Evolutionary conservation across 768 basidiomycete species (phyloP), one percentile per base, ranked within the genome.

Genomic region (Favolaschia claudopus): DNA sequence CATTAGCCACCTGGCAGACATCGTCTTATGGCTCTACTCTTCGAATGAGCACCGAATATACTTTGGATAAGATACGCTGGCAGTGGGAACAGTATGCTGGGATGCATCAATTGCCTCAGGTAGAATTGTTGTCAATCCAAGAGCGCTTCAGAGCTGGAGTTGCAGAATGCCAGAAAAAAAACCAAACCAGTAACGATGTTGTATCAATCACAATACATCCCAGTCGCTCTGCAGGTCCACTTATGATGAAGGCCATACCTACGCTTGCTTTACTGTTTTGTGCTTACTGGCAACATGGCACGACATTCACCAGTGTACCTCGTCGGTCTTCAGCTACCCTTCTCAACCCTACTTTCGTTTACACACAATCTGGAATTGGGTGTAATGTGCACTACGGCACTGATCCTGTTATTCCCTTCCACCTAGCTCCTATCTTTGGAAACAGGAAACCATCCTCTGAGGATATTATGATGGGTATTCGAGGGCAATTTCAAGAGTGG

Each of bases 301-400:
- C 77, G 4, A 79, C 78, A 0, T 68, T 71, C 29, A 50, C 64
- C 13, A 56, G 66, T 29, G 46, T 54, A 4, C 58, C 56, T 7
- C 49, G 68, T 5, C 52, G 63, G 29, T 50, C 63, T 7, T 36
- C 58, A 9, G 70, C 74, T 7, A 76, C 64, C 9, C 59, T 73
- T 28, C 51, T 78, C 32, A 85, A 85, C 62, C 83, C 83, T 1
- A 80, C 78, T 1, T 83, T 82, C 48, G 72, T 75, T 0, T 81
- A 79, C 61, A 78, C 77, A 4, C 64, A 70, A 13, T 66, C 67
- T n/a, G 81, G 81, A 19, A 66, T 70, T 55, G 73, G 66, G 5
- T 82, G 75, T 58, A 67, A 69, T 25, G 70, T 81, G 7, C 80
- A 84, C 53, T 79, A 82, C 53, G 80, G 76, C 13, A 78, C 77